Evolutionary conservation across 306 rosid genomes (phyloP), one percentile per base, ranked within the genome.

Genomic region (Ammopiptanthus mongolicus): DNA sequence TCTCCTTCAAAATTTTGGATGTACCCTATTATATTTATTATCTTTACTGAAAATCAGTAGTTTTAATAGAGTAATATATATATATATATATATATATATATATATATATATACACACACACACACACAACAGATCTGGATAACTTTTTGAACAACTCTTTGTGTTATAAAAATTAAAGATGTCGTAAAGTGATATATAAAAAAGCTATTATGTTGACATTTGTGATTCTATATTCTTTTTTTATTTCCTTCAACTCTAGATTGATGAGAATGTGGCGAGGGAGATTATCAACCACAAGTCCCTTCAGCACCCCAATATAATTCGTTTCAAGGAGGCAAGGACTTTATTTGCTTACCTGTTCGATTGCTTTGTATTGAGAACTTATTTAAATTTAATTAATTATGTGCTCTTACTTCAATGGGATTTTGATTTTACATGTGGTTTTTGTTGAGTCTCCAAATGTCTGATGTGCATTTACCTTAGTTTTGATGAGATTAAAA

Each of bases 251-350:
- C 12, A 21, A 56, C 55, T 78, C 72, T 85, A 89, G 93, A 87
- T 89, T 65, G 94, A 89, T 71, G 94, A 89, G 88, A 89, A 87
- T 79, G 94, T 89, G 79, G 94, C 91, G 0, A 83, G 94, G 64
- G 94, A 89, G 84, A 89, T 89, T 78, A 87, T 89, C 59, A 89
- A 89, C 84, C 94, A 89, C 82, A 85, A 91, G 81, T 89, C 94
- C 46, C 89, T 89, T 66, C 80, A 89, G 5, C 94, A 89, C 46
- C 94, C 94, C 47, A 89, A 89, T 65, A 89, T 89, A 62, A 87
- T 89, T 74, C 94, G 94, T 55, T 89, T 89, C 85, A 89, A 89
- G 83, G 94, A 89, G 91, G 93, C 68, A 70, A 84, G 87, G 39
- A 51, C 12, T 72, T 37, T 37, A 8, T 48, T 41, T 68, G 46